Percentiles rank a stretch among this genome's conserved stretches.
Evolutionary conservation across 495 filamentous ascomycete genomes (phyloP).

Genomic region (Aspergillus carlsbadensis): DNA sequence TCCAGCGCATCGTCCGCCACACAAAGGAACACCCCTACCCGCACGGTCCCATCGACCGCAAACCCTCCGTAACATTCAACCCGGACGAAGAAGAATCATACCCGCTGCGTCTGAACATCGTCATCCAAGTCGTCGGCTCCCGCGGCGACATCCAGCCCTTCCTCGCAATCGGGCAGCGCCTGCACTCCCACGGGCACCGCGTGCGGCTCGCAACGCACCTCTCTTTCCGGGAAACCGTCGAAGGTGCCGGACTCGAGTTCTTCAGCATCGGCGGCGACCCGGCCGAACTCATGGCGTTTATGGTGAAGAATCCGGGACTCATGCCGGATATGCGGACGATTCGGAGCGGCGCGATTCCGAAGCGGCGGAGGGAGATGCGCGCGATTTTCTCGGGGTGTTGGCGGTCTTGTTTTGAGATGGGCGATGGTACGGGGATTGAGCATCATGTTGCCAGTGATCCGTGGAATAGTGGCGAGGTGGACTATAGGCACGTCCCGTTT

Average conservation of each 20-base stretch:
- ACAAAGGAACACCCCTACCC: conserved; percentile 64
- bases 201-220: conserved; percentile 76
- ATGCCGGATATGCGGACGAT: conserved; percentile 69
- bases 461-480: conserved; percentile 26
- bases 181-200: conserved; percentile 70
- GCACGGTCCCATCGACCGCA: conserved; percentile 23
- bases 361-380: conserved; percentile 64
- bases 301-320: conserved; percentile 82
- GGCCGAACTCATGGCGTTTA: conserved; percentile 77
- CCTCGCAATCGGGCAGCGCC: conserved; percentile 60
- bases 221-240: conserved; percentile 66
- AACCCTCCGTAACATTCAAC: conserved; percentile 17
- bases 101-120: conserved; percentile 64
- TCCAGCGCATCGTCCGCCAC: conserved; percentile 60
- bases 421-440: conserved; percentile 47
- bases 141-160: conserved; percentile 82
- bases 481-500: conserved; percentile 55
- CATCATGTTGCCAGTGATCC: conserved; percentile 47
- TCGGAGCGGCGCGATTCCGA: conserved; percentile 64
- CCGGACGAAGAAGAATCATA: conserved; percentile 57
- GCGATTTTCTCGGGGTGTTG: conserved; percentile 76
- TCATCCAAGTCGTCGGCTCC: conserved; percentile 77
- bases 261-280: conserved; percentile 80
- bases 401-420: conserved; percentile 68
- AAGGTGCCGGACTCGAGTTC: conserved; percentile 72